Base-by-base conservation (phyloP, 352 stramenopile species). In the Globisporangium splendens region DNA sequence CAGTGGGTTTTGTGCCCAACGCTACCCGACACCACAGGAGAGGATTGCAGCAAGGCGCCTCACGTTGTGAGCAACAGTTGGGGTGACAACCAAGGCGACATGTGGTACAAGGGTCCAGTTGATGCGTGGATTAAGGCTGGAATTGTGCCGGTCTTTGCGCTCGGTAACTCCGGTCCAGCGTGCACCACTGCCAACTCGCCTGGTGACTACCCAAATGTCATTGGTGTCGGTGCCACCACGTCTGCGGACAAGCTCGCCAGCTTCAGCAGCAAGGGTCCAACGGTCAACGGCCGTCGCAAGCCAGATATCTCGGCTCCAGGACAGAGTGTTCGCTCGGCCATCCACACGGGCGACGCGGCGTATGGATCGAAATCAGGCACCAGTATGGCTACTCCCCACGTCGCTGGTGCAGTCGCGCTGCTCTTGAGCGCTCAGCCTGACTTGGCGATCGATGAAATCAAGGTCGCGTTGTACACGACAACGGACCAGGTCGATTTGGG, bases 361-460 rank as follows among this genome's bases (percentile, higher is more conserved):
- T 44, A 54, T 24, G 24, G n/a, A 31, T 31, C 24, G 5, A 31
- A 31, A 31, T 31, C 24, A 31, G 24, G 24, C 13, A 72, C 65
- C 14, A 68, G 46, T 41, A 70, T 70, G 59, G 66, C 62, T 5
- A 15, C 56, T 46, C 62, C 66, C 3, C 66, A 73, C 38, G 66
- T 73, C 6, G 10, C 62, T 0, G 66, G 66, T 11, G 18, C 49
- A 13, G 46, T 70, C 24, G 66, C 62, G 4, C 50, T 73, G 4
- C 31, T 70, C 8, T 17, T 73, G 41, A 63, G 57, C 31, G 46
- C 50, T 18, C 59, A 69, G 20, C 56, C 65, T 2, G 33, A 35
- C 18, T 18, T 69, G 15, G 52, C 41, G 2, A 62, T 50, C 38
- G 50, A 58, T 8, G 56, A 60, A 8, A 41, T 68, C 20, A 56